phyloP scores from a whole-genome alignment of 2,329 filamentous ascomycete genomes.

The Fusarium newnesense region DNA sequence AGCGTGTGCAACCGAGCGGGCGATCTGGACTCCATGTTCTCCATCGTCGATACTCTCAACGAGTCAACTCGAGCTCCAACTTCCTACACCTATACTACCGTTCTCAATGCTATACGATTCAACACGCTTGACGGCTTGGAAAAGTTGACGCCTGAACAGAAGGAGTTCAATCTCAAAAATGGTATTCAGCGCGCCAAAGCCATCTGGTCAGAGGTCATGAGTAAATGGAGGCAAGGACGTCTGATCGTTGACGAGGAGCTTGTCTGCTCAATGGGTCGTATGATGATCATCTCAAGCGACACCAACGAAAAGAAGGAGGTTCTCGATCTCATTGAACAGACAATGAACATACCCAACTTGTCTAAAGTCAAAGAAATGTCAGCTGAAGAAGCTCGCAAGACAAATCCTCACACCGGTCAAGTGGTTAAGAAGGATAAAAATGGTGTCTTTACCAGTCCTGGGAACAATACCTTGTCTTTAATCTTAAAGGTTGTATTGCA shows the following conservation, averaged over 20 bases:
- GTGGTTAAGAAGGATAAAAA: slow-evolving; percentile 24
- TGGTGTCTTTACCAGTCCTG: slow-evolving; percentile 55
- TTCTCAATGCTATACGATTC: slow-evolving; percentile 78
- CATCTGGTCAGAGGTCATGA: slow-evolving; percentile 83
- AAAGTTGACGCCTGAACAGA: slow-evolving; percentile 45
- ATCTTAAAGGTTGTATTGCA: slow-evolving; percentile 72
- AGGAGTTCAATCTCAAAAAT: slow-evolving; percentile 50
- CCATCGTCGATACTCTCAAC: slow-evolving; percentile 77
- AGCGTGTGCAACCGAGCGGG: slow-evolving; percentile 79
- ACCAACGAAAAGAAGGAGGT: slow-evolving; percentile 74
- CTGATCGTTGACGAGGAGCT: slow-evolving; percentile 81
- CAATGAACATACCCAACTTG: slow-evolving; percentile 76
- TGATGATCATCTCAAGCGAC: slow-evolving; percentile 74
- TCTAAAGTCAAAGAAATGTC: slow-evolving; percentile 45
- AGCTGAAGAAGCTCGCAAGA: slow-evolving; percentile 5
- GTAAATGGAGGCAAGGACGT: slow-evolving; percentile 78
- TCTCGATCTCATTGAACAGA: slow-evolving; percentile 80
- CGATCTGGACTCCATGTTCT: slow-evolving; percentile 85
- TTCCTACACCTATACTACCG: slow-evolving; percentile 79
- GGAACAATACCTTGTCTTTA: slow-evolving; percentile 72
- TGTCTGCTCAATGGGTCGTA: slow-evolving; percentile 81
- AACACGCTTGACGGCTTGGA: slow-evolving; percentile 42
- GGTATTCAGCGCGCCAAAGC: slow-evolving; percentile 74
- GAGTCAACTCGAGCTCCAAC: slow-evolving; percentile 71
- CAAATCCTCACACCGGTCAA: slow-evolving; percentile 1